phyloP scores from a whole-genome alignment of 805 yeast species.

The Candida pini region DNA sequence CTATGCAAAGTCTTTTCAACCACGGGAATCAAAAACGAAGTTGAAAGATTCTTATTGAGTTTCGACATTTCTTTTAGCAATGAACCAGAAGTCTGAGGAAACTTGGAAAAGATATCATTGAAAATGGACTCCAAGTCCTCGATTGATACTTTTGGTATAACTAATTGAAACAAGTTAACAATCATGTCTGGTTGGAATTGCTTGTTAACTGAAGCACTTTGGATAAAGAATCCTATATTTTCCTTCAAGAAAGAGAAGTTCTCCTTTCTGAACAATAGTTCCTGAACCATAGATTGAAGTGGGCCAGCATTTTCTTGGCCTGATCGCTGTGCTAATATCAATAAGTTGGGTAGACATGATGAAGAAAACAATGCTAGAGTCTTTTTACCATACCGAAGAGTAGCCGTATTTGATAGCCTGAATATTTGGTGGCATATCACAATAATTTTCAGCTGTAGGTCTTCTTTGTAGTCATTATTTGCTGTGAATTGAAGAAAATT shows the following conservation, averaged over 20 bases:
- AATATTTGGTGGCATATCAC: constrained; percentile 10
- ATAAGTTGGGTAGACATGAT: constrained; percentile 18
- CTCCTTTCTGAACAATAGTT: constrained; percentile 25
- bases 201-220: constrained; percentile 12
- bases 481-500: constrained; percentile 6
- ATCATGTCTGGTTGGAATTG: constrained; percentile 19
- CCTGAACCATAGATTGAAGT: constrained; percentile 19
- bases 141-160: constrained; percentile 31
- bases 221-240: constrained; percentile 29
- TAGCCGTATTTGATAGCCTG: constrained; percentile 19
- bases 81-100: constrained; percentile 35
- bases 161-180: constrained; percentile 24
- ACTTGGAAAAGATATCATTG: constrained; percentile 33
- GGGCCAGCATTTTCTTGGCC: neutral
- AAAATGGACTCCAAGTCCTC: constrained; percentile 44
- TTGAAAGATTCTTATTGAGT: constrained; percentile 49
- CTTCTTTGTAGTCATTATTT: constrained; percentile 1
- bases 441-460: constrained; percentile 3
- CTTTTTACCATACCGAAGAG: constrained; percentile 22
- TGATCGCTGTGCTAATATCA: constrained; percentile 6
- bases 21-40: constrained; percentile 40
- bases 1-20: constrained; percentile 28
- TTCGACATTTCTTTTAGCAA: constrained; percentile 43
- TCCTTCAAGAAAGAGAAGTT: constrained; percentile 18
- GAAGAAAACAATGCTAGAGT: constrained; percentile 21